A percentile compares a stretch with the other conserved stretches of the same genome.
phyloP scores from a whole-genome alignment of 2,329 filamentous ascomycete species.

The Pseudopyricularia cyperi region DNA sequence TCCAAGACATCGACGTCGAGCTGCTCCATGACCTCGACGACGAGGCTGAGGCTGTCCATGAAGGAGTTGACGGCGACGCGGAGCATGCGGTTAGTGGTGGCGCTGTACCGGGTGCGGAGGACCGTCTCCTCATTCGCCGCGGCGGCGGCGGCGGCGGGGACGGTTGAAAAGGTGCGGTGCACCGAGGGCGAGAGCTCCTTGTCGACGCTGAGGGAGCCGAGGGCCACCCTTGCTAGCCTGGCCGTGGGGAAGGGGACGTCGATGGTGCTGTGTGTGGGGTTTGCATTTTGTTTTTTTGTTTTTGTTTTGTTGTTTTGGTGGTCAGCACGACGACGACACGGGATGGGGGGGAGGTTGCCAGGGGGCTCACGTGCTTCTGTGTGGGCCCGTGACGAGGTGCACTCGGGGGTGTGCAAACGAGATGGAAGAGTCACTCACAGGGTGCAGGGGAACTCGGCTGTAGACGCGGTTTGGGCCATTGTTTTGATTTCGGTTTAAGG shows the following conservation, averaged over 20 bases:
- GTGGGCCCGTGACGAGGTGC: slow-evolving; percentile 1
- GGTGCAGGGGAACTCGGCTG: slow-evolving; percentile 44
- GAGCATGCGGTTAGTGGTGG: slow-evolving; percentile 91
- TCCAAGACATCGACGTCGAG: slow-evolving; percentile 72
- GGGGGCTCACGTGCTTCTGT: slow-evolving; percentile 5
- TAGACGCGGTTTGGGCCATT: background rate
- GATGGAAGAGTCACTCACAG: slow-evolving; percentile 32
- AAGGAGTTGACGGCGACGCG: slow-evolving; percentile 93
- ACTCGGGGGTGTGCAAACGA: background rate
- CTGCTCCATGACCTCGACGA: slow-evolving; percentile 82
- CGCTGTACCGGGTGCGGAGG: slow-evolving; percentile 64
- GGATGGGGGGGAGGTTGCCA: slow-evolving; percentile 5
- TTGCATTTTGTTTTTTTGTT: slow-evolving; percentile 13
- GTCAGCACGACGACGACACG: background rate
- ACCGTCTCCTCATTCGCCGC: slow-evolving; percentile 23
- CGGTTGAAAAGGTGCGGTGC: slow-evolving; percentile 52
- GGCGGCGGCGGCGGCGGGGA: slow-evolving; percentile 11
- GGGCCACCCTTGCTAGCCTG: slow-evolving; percentile 64
- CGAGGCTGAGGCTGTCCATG: slow-evolving; percentile 76
- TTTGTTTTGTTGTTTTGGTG: slow-evolving; percentile 11
- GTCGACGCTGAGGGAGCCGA: slow-evolving; percentile 70
- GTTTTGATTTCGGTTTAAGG: background rate
- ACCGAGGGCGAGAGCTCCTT: slow-evolving; percentile 80
- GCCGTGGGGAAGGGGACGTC: slow-evolving; percentile 69
- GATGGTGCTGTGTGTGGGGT: slow-evolving; percentile 52